Evolutionary conservation across 2,329 filamentous ascomycete species (phyloP).

Genomic region (Corinectria fuckeliana): DNA sequence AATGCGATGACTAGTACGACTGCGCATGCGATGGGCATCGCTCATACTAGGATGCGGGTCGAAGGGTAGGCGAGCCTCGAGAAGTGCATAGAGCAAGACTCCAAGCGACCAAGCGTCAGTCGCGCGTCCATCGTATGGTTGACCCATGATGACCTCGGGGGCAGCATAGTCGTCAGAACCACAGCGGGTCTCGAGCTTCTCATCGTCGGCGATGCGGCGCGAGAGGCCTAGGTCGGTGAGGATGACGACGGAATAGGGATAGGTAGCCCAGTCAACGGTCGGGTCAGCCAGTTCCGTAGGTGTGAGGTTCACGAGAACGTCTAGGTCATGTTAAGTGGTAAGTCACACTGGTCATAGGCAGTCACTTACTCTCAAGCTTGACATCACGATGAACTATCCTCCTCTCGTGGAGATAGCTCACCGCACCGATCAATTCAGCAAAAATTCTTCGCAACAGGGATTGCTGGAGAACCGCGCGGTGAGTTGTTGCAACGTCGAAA

Average conservation of each 20-base stretch:
- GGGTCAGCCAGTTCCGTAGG: conserved; percentile 68
- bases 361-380: conserved; percentile 84
- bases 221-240: conserved; percentile 92
- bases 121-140: conserved; percentile 89
- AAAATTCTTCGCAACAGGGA: conserved; percentile 83
- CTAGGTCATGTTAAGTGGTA: conserved; percentile 51
- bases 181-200: conserved; percentile 90
- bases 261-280: conserved; percentile 72
- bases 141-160: conserved; percentile 93
- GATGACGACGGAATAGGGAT: conserved; percentile 84
- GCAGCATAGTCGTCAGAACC: conserved; percentile 97
- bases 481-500: conserved; percentile 85
- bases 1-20: conserved; percentile 90
- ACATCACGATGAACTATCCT: conserved; percentile 96
- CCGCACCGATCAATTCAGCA: conserved; percentile 83
- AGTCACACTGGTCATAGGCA: not conserved
- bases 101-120: conserved; percentile 96
- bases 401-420: conserved; percentile 82
- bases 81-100: conserved; percentile 88
- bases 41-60: conserved; percentile 85
- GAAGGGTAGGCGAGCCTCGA: conserved; percentile 93
- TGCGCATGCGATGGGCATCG: conserved; percentile 77
- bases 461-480: conserved; percentile 71
- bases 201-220: conserved; percentile 81
- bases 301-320: conserved; percentile 89